Evolutionary conservation across 768 basidiomycete species (phyloP), one percentile per base, ranked within the genome.

Genomic region (Boletales sp.): DNA sequence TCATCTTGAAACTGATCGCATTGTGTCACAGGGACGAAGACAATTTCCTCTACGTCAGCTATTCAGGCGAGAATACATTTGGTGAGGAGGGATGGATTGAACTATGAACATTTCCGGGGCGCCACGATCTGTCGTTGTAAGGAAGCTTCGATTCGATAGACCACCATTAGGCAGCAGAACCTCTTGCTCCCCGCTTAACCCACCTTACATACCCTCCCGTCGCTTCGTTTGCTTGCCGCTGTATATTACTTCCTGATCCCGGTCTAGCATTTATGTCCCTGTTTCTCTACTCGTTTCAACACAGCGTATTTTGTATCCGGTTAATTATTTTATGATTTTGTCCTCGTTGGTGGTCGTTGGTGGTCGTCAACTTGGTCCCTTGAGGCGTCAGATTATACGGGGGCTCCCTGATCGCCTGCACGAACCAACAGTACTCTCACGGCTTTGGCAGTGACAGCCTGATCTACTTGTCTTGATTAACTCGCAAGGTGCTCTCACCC

Each of bases 21-120:
- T 41, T 55, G 5, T 49, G 45, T 49, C 18, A 18, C 55, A 97
- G 94, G 80, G 96, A 99, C 60, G 96, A 99, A 69, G 96, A 99
- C 68, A 93, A 94, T 55, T 99, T 99, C 82, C 79, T 99, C 37
- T 99, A 97, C 66, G 94, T 99, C 54, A 91, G 90, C 66, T 98
- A 97, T 76, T 96, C 94, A 35, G 94, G 94, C 52, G 94, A 96
- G 87, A 96, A 96, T 73, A 94, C 90, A 33, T 96, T 96, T 61
- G 92, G 94, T 50, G 58, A 53, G 45, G 57, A 57, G 2, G 64
- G 60, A n/a, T 62, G 61, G 64, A 56, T 68, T 45, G 66, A 70
- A 44, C 60, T 68, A 66, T 68, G 62, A 68, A 45, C 48, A 44
- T 50, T 44, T 55, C 36, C 40, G 41, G 52, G 51, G 51, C 42